These are phyloP conservation scores for Kodamaea sp. DNA, from an alignment of 1,139 yeast species.

Conservation along the genomic window DNA sequence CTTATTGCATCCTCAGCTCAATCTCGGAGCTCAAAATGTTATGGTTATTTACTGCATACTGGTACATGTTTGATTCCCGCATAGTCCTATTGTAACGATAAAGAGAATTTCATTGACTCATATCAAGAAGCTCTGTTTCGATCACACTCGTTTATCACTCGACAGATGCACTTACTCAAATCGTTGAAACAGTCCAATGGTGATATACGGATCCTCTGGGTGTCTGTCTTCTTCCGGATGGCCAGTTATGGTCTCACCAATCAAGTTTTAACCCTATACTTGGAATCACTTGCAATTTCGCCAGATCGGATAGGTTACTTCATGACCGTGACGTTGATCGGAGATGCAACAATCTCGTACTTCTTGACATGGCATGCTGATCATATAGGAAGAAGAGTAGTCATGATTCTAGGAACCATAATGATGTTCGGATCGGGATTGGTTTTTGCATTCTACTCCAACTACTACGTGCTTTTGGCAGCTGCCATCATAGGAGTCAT, in stretches of 20 bases:
- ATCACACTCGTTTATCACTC: no score
- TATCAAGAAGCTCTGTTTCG: no score
- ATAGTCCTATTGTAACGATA: no score
- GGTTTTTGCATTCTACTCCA: constrained; percentile 54
- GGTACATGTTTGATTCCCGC: no score
- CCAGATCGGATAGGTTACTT: constrained; percentile 71
- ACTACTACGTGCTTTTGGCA: constrained; percentile 54
- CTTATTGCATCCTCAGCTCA: no score
- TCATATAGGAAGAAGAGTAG: constrained; percentile 65
- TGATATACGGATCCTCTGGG: constrained; percentile 70
- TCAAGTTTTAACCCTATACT: constrained; percentile 72
- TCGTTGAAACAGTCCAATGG: constrained; percentile 29
- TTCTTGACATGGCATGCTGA: constrained; percentile 79
- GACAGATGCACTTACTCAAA: constrained; percentile 28
- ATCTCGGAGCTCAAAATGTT: no score
- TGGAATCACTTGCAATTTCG: constrained; percentile 55
- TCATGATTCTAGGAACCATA: constrained; percentile 63
- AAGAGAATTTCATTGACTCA: no score
- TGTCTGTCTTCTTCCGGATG: constrained; percentile 71
- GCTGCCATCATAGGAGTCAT: constrained; percentile 67
- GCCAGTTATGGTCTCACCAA: constrained; percentile 81
- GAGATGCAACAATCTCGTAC: constrained; percentile 76
- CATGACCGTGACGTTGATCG: constrained; percentile 80
- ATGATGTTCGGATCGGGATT: constrained; percentile 74
- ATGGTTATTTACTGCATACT: no score